Percentiles rank a stretch among this genome's conserved stretches.
Evolutionary conservation across 2,329 filamentous ascomycete genomes (phyloP).

Genomic region (Zarea fungicola): DNA sequence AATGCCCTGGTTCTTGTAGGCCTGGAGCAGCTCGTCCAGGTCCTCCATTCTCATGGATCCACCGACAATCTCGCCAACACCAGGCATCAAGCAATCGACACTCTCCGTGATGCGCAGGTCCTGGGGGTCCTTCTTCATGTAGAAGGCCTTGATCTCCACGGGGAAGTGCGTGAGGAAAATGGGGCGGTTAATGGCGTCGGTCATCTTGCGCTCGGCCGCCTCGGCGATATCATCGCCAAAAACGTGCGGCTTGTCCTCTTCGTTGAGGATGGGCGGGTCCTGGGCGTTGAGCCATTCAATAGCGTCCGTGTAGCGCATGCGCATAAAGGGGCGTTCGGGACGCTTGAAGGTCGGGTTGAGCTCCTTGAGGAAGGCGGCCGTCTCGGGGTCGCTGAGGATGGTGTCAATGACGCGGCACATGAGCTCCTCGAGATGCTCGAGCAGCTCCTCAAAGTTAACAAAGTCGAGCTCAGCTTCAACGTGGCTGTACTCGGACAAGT

Average conservation of each 20-base stretch:
- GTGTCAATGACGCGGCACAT: slow-evolving; percentile 81
- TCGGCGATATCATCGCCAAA: slow-evolving; percentile 99
- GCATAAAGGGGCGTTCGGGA: slow-evolving; percentile 80
- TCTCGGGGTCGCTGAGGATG: slow-evolving; percentile 66
- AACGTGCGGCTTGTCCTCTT: slow-evolving; percentile 80
- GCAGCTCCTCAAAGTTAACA: slow-evolving; percentile 85
- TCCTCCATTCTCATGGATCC: slow-evolving; percentile 95
- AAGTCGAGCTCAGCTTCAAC: slow-evolving; percentile 96
- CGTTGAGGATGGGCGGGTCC: slow-evolving; percentile 75
- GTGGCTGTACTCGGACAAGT: slow-evolving; percentile 94
- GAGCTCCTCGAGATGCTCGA: slow-evolving; percentile 79
- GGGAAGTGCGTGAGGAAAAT: slow-evolving; percentile 98
- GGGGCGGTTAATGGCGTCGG: slow-evolving; percentile 88
- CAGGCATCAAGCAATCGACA: slow-evolving; percentile 82
- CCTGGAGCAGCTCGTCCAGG: slow-evolving; percentile 82
- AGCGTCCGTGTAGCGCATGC: slow-evolving; percentile 92
- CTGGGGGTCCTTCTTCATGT: slow-evolving; percentile 85
- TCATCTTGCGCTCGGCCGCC: slow-evolving; percentile 94
- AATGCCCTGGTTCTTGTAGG: slow-evolving; percentile 83
- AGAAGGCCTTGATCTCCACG: slow-evolving; percentile 95
- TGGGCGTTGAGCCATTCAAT: slow-evolving; percentile 91
- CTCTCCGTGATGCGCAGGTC: slow-evolving; percentile 86
- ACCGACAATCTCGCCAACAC: slow-evolving; percentile 94
- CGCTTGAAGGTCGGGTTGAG: slow-evolving; percentile 88
- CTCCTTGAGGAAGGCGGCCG: slow-evolving; percentile 68